Evolutionary conservation across 202 grass and related monocot species (phyloP).

Genomic region (Eragrostis tef): DNA sequence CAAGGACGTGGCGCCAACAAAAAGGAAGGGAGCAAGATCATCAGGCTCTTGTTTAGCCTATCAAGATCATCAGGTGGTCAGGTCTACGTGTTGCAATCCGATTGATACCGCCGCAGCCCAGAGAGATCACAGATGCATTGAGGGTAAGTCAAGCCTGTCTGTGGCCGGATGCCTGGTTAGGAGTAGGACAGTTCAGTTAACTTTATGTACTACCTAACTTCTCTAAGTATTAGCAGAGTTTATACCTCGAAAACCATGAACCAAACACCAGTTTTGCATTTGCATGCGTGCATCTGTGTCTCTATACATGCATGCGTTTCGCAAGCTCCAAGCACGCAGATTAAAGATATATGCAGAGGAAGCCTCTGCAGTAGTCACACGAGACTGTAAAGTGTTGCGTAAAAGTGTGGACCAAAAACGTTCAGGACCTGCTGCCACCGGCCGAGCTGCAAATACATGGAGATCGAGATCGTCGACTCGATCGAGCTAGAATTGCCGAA

Average conservation of each 20-base stretch:
- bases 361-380: background rate
- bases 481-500: conserved; percentile 2
- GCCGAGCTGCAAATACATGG: conserved; percentile 3
- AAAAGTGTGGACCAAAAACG: conserved; percentile 22
- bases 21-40: conserved; percentile 18
- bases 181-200: background rate
- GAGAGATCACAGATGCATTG: background rate
- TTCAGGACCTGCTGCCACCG: background rate
- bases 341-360: conserved; percentile 4
- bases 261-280: background rate
- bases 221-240: background rate
- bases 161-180: background rate
- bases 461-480: conserved; percentile 7
- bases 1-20: conserved; percentile 23
- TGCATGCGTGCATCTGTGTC: background rate
- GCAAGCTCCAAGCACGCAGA: background rate
- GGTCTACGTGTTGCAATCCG: conserved; percentile 33
- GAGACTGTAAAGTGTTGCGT: background rate
- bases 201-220: background rate
- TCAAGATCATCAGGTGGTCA: conserved; percentile 9
- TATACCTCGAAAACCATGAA: background rate
- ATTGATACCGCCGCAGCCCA: background rate
- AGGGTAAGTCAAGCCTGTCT: background rate
- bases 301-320: no score
- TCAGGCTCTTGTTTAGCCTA: conserved; percentile 10